Base-by-base conservation (phyloP, 164 flowering plant genomes). In the Brasenia schreberi region DNA sequence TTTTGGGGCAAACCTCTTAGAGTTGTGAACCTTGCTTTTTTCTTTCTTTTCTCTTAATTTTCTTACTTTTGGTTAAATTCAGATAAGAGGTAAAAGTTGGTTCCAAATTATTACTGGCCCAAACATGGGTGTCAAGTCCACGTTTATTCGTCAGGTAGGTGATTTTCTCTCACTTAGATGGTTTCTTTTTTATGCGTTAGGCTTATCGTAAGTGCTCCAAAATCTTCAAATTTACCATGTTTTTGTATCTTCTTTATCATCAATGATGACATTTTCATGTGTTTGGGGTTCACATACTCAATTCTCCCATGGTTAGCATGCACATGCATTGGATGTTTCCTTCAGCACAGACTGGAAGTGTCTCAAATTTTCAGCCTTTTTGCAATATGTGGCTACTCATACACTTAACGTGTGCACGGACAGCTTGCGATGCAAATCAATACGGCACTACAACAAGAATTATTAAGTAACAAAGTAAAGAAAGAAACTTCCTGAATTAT, bases 71-170 rank as follows among this genome's bases (percentile, higher is more conserved):
- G 53, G 23, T 6, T 11, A 10, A 61, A 69, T 66, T 62, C 80
- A 95, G 99, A 78, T 84, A 11, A 84, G 97, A 67, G 96, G 84
- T 52, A 76, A 87, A 75, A 95, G 96, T 76, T 95, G 99, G 99
- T 92, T 95, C 76, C 99, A 95, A 64, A 95, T 95, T 52, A 89
- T 95, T 67, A 95, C 99, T 7, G 99, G 97, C 43, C 99, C 99
- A 52, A 95, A 95, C 73, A 95, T 95, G 97, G 99, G 99, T 77
- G 99, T 97, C 64, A 95, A 95, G 76, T 95, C 99, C 18, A 95
- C 99, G 66, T 89, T 81, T 74, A 95, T 95, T 71, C 81, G 99
- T 19, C 99, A 95, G 97, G 99, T 94, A 12, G 27, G 27, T n/a
- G 19, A 3, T 11, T 17, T 9, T 4, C 27, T 60, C 4, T 60